Conservation (phyloP, 2,329 filamentous ascomycete species). For the Alternaria postmessia region DNA sequence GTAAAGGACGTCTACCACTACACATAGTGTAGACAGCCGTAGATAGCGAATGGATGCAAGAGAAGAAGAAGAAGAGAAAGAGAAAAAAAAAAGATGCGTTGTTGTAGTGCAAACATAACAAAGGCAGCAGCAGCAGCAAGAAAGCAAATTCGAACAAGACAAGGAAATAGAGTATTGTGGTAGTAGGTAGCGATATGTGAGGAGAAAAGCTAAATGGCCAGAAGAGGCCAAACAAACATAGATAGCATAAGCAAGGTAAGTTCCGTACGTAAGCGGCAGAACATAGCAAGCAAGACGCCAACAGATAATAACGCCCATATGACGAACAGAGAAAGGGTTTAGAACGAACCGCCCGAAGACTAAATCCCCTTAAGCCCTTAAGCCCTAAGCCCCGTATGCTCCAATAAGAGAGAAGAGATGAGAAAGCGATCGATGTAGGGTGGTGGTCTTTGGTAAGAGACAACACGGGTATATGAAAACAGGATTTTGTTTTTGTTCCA, state of each 20-base stretch:
- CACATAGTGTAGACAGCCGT: background rate
- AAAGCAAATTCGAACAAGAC: background rate
- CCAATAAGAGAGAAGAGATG: conserved; percentile 12
- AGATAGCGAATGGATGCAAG: background rate
- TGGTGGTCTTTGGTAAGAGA: conserved; percentile 3
- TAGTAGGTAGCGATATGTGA: background rate
- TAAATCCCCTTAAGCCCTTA: background rate
- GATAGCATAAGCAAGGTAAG: background rate
- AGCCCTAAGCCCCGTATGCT: conserved; percentile 21
- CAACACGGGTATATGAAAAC: conserved; percentile 32
- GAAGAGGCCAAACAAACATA: background rate
- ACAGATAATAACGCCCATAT: background rate
- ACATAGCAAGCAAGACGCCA: no score
- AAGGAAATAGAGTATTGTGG: background rate
- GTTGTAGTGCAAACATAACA: no score
- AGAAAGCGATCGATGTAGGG: conserved; percentile 26
- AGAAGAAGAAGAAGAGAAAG: no score
- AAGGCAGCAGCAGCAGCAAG: no score
- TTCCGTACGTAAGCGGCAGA: background rate
- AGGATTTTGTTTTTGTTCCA: conserved; percentile 22
- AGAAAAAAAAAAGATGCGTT: no score
- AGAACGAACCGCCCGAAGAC: background rate
- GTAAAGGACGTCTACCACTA: background rate
- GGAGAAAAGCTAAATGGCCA: background rate
- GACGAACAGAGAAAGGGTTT: background rate